These are phyloP conservation scores for Colletotrichum sp. DNA, from an alignment of 2,329 filamentous ascomycete species.

Conservation along the genomic window DNA sequence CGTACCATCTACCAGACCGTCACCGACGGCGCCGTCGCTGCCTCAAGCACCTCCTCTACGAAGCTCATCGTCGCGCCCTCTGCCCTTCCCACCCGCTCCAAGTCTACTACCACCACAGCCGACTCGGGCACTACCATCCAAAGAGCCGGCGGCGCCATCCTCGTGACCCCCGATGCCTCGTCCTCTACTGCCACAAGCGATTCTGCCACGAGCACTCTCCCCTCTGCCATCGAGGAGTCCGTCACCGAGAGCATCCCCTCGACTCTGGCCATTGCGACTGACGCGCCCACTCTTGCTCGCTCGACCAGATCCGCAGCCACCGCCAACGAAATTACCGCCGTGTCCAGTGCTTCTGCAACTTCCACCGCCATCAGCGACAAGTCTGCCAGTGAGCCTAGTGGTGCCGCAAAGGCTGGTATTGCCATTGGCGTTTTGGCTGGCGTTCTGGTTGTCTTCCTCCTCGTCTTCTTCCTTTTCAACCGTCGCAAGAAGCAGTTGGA, in stretches of 20 bases:
- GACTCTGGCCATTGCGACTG: constrained; percentile 31
- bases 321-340: constrained; percentile 21
- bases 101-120: neutral
- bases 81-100: neutral
- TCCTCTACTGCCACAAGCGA: constrained; percentile 8
- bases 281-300: constrained; percentile 28
- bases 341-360: constrained; percentile 20
- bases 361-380: constrained; percentile 1
- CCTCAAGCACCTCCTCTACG: constrained; percentile 17
- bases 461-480: constrained; percentile 75
- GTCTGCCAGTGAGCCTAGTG: constrained; percentile 25
- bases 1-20: constrained; percentile 46
- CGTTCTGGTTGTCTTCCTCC: constrained; percentile 68
- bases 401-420: constrained; percentile 74
- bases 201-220: constrained; percentile 20
- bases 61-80: constrained; percentile 39
- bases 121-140: constrained; percentile 11
- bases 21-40: neutral
- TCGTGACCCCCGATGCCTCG: neutral
- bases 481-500: constrained; percentile 72
- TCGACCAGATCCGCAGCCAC: constrained; percentile 35
- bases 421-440: constrained; percentile 80
- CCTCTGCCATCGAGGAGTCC: constrained; percentile 31
- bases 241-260: constrained; percentile 20
- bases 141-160: neutral